Conservation (phyloP, 1,284 basidiomycete species). For the Boletus semigastroideus region DNA sequence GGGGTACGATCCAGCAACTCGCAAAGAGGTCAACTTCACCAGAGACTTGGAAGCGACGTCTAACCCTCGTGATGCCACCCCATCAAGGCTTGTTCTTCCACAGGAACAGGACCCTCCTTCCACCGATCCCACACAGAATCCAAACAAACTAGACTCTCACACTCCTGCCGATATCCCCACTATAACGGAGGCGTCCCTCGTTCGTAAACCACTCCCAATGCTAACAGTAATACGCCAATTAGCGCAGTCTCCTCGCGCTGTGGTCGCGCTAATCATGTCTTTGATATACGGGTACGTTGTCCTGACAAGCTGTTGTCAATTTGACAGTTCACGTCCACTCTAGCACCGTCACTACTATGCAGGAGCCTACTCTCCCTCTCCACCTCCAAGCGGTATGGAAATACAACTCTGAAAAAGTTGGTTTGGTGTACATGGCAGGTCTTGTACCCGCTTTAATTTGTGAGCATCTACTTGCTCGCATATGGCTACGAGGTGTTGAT, state of each 20-base stretch:
- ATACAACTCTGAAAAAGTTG: conserved; percentile 61
- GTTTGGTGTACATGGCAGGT: conserved; percentile 70
- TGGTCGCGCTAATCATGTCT: conserved; percentile 50
- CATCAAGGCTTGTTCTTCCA: background rate
- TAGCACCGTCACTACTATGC: conserved; percentile 53
- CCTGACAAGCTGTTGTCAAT: background rate
- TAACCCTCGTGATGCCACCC: background rate
- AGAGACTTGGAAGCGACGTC: conserved; percentile 9
- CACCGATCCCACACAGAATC: background rate
- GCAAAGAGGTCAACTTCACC: conserved; percentile 11
- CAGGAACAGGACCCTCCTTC: background rate
- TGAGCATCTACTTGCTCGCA: conserved; percentile 32
- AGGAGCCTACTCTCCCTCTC: conserved; percentile 68
- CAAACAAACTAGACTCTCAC: background rate
- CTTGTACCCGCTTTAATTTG: conserved; percentile 68
- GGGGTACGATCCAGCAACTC: conserved; percentile 47
- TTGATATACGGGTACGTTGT: conserved; percentile 59
- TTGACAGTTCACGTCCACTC: conserved; percentile 1
- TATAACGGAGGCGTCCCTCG: conserved; percentile 18
- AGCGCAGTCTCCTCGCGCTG: conserved; percentile 53
- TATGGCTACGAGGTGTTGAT: conserved; percentile 2
- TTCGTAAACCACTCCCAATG: conserved; percentile 37
- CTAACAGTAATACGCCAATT: conserved; percentile 47
- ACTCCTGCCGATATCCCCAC: conserved; percentile 1
- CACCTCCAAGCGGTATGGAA: conserved; percentile 61